Conservation (phyloP, 768 basidiomycete species). For the Macrolepiota dolichaula region DNA sequence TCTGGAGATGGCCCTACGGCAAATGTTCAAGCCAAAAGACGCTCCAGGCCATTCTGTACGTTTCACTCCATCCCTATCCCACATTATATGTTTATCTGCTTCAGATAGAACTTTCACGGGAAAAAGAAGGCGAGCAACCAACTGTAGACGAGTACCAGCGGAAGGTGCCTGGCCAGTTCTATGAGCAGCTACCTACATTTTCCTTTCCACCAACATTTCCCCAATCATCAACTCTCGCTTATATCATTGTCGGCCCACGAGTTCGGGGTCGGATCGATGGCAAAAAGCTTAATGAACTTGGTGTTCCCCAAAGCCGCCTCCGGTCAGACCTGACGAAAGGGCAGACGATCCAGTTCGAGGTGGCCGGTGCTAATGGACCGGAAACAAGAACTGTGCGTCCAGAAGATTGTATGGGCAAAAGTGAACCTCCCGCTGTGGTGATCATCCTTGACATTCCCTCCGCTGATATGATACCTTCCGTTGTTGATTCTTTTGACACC, state of each 20-base stretch:
- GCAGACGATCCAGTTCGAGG: slow-evolving; percentile 53
- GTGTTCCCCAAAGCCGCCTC: slow-evolving; percentile 56
- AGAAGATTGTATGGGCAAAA: slow-evolving; percentile 57
- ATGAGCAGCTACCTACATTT: slow-evolving; percentile 35
- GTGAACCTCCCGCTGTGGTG: slow-evolving; percentile 48
- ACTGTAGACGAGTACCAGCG: slow-evolving; percentile 26
- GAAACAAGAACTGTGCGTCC: slow-evolving; percentile 47
- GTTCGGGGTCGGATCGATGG: slow-evolving; percentile 72
- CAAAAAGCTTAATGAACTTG: slow-evolving; percentile 57
- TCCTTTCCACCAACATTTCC: slow-evolving; percentile 14
- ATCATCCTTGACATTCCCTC: slow-evolving; percentile 74
- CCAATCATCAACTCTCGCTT: slow-evolving; percentile 37
- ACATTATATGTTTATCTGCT: background rate
- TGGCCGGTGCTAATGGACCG: slow-evolving; percentile 35
- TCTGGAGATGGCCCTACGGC: background rate
- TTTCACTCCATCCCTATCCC: background rate
- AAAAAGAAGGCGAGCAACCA: background rate
- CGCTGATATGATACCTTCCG: slow-evolving; percentile 47
- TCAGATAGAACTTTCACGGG: background rate
- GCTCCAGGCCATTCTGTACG: slow-evolving; percentile 13
- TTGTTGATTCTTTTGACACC: slow-evolving; percentile 47
- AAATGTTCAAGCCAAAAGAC: slow-evolving; percentile 9
- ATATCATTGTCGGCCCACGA: slow-evolving; percentile 49
- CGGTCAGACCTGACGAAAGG: slow-evolving; percentile 66
- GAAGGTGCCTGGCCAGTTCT: slow-evolving; percentile 29